A percentile compares a stretch with the other conserved stretches of the same genome.
Evolutionary conservation across 2,329 filamentous ascomycete species (phyloP).

Genomic region (Grosmannia huntii): DNA sequence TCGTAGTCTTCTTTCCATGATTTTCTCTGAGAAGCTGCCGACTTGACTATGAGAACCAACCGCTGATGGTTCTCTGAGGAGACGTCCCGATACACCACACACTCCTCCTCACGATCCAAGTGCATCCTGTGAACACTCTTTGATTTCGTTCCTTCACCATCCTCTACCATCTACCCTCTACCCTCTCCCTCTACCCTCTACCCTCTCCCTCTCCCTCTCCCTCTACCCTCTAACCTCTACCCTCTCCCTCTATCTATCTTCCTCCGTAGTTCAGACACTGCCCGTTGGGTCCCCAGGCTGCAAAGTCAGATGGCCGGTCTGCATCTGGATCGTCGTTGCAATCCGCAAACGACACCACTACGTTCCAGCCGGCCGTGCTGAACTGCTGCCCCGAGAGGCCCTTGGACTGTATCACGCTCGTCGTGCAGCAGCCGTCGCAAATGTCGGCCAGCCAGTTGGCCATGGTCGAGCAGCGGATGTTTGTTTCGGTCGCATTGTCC

Average conservation of each 20-base stretch:
- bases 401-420: not conserved
- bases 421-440: conserved; percentile 3
- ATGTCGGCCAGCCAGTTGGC: not conserved
- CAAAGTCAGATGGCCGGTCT: conserved; percentile 2
- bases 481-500: not conserved
- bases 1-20: no score
- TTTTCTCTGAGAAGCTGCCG: no score
- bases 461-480: not conserved
- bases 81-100: not conserved
- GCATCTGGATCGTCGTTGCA: conserved; percentile 2
- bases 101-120: no score
- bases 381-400: conserved; percentile 7
- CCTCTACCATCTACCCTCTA: no score
- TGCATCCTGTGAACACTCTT: not conserved
- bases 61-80: not conserved
- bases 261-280: not conserved
- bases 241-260: not conserved
- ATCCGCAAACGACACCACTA: conserved; percentile 4
- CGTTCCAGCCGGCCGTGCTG: conserved; percentile 5
- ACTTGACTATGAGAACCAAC: no score
- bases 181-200: no score
- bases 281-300: not conserved
- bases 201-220: not conserved
- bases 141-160: not conserved
- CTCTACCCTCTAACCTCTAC: not conserved